Base-by-base conservation (phyloP, 78 protist genomes). In the Thecamonas trahens region DNA sequence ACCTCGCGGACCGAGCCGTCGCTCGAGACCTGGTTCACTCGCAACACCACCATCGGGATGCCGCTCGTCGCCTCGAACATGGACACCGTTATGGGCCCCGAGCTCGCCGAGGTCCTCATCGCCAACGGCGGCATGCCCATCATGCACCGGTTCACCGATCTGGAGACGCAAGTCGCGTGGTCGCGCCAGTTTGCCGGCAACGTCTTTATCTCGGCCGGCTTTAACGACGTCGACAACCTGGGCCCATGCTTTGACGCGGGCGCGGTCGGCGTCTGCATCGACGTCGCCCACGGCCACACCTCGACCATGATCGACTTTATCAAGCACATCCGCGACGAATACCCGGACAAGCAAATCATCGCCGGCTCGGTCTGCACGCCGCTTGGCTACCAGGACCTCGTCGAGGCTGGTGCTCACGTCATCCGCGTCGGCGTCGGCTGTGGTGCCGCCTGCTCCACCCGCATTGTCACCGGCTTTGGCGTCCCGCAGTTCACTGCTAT, bases 51-150 rank as follows among this genome's bases (percentile, higher is more conserved):
- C 31, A 1, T 73, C 26, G 4, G 39, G 26, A 31, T 71, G 22
- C 87, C 87, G 37, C 3, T 83, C 31, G 65, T 79, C 42, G 80
- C 72, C 24, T 22, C 63, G 62, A 81, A 78, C 84, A 83, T 83
- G 87, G 87, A 83, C 66, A 83, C 87, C 8, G n/a, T n/a, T n/a
- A n/a, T n/a, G n/a, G n/a, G n/a, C n/a, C n/a, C n/a, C n/a, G 70
- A 61, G 26, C 61, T 73, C 71, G 65, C 69, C 8, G 1, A 1
- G 15, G 70, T 0, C n/a, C 9, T 73, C 7, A 60, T 52, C 31
- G 0, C 0, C 62, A 52, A 73, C n/a, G 6, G 18, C 13, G 3
- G 22, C 24, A 24, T 61, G 37, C 40, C 54, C 40, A 58, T 62
- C 22, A 50, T 73, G 37, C 78, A 73, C 78, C 61, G 62, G 78